These are phyloP conservation scores for Fraxinus americana DNA, from an alignment of 257 asterid species.

Conservation along the genomic window DNA sequence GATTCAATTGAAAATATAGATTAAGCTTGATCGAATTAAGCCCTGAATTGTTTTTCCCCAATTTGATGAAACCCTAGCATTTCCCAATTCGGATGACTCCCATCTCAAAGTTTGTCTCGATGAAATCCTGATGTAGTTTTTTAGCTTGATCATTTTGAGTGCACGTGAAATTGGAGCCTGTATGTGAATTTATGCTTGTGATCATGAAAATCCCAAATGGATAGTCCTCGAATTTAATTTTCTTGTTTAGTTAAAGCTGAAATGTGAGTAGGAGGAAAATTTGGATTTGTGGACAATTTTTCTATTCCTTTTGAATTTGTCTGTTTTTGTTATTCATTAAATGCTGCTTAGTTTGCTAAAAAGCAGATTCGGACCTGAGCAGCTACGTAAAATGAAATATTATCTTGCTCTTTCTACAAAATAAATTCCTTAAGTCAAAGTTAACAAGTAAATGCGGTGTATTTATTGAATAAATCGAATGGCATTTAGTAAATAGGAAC, in stretches of 20 bases:
- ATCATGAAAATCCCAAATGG: neutral
- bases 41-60: conserved; percentile 36
- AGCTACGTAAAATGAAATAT: neutral
- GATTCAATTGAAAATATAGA: conserved; percentile 25
- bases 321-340: neutral
- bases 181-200: neutral
- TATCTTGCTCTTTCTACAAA: neutral
- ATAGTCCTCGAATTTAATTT: conserved; percentile 11
- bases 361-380: neutral
- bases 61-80: conserved; percentile 46
- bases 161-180: conserved; percentile 13
- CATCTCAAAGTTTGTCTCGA: conserved; percentile 10
- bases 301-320: neutral
- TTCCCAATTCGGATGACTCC: neutral
- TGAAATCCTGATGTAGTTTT: conserved; percentile 13
- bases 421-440: conserved; percentile 1
- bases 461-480: neutral
- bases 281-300: conserved; percentile 2
- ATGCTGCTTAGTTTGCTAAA: conserved; percentile 18
- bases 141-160: neutral
- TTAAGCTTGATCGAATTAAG: conserved; percentile 25
- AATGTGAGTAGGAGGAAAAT: conserved; percentile 17
- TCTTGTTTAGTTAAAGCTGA: neutral
- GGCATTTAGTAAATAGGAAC: neutral
- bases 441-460: conserved; percentile 13